A percentile compares a stretch with the other conserved stretches of the same genome.
Evolutionary conservation across 495 filamentous ascomycete species (phyloP).

Genomic region (Aspergillus conjunctus): DNA sequence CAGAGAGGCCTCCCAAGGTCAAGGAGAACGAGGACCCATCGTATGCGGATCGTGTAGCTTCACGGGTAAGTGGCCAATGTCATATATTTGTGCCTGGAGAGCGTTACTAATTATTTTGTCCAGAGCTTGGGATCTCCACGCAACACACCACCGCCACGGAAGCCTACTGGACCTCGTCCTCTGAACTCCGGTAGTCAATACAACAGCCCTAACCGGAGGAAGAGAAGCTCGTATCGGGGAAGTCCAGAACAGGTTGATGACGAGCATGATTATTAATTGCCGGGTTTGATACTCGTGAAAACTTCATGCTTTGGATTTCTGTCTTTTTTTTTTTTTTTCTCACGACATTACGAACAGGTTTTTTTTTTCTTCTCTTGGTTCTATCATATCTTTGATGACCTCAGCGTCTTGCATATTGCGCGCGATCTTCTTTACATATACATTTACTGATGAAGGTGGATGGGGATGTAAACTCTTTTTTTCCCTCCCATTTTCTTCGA

Average conservation of each 20-base stretch:
- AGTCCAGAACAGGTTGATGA: constrained; percentile 53
- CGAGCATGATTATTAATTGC: constrained; percentile 40
- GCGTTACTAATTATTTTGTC: constrained; percentile 12
- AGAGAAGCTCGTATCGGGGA: constrained; percentile 48
- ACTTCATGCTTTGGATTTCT: neutral
- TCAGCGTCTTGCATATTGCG: constrained; percentile 23
- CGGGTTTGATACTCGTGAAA: constrained; percentile 17
- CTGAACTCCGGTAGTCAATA: constrained; percentile 49
- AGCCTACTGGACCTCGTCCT: constrained; percentile 58
- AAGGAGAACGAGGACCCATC: constrained; percentile 39
- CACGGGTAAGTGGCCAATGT: constrained; percentile 36
- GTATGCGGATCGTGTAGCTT: constrained; percentile 48
- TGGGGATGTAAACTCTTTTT: constrained; percentile 21
- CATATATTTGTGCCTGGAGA: neutral
- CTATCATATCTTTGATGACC: constrained; percentile 19
- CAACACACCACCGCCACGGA: constrained; percentile 48
- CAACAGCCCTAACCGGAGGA: constrained; percentile 50
- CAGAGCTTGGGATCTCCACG: constrained; percentile 46
- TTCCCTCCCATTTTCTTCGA: constrained; percentile 5
- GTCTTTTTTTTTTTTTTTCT: constrained; percentile 16
- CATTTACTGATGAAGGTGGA: constrained; percentile 6
- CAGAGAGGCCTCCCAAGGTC: constrained; percentile 50
- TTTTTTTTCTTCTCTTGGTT: constrained; percentile 12
- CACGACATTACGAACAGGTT: constrained; percentile 21
- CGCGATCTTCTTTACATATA: constrained; percentile 11